Base-by-base conservation (phyloP, 2,329 filamentous ascomycete species). In the Penicillium sp. region DNA sequence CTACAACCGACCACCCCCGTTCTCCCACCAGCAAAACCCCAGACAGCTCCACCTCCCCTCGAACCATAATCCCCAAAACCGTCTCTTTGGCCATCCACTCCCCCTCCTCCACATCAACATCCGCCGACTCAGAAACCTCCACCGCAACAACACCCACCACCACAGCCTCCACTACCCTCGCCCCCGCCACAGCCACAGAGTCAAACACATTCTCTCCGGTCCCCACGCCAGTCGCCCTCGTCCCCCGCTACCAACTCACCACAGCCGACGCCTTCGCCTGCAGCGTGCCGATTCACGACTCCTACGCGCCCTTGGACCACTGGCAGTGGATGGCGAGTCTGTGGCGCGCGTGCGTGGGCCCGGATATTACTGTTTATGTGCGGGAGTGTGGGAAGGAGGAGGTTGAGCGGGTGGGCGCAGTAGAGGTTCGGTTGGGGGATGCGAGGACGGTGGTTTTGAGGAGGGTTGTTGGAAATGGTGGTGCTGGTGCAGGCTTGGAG, bases 281-380 rank as follows among this genome's bases (percentile, higher is more conserved):
- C 55, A 81, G 83, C 14, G 87, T 93, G 44, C 89, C 90, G 1
- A 92, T 96, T 65, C 79, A 83, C 18, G 92, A 96, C 70, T 82
- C 83, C 6, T 96, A 96, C 73, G 85, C 87, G 16, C 87, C 90
- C 0, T 83, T 90, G n/a, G 92, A 96, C 69, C 94, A 98, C 77
- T 98, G 94, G 92, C 90, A 96, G 75, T 98, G 94, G 94, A 92
- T 95, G 81, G 94, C 94, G 37, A 94, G 90, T 44, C 84, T 97
- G 22, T 98, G 94, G 94, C 87, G 93, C 10, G 91, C 92, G 10
- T 89, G 91, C 55, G 83, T 93, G 1, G 91, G 90, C 0, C 87
- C 94, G 0, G 94, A 98, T 60, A 75, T 81, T 53, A 81, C 78
- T 0, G 72, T 81, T 13, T 78, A 78, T 54, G 73, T 81, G 49